Conservation (phyloP, 352 stramenopile genomes). For the Globisporangium polare region DNA sequence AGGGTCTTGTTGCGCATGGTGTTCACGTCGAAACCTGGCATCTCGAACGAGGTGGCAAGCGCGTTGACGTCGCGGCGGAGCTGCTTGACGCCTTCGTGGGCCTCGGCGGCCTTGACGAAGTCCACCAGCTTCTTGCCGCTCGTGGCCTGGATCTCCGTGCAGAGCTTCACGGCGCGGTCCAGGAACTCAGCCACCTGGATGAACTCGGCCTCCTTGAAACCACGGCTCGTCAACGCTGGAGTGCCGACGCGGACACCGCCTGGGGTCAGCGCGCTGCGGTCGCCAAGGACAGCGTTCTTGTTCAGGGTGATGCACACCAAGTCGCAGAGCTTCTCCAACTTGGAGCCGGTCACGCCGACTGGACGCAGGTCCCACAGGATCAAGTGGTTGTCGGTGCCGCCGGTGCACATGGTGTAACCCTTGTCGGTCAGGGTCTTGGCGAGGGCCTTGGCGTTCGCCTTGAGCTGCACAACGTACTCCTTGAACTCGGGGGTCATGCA, state of each 20-base stretch:
- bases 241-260: constrained; percentile 96
- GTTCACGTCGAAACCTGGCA: constrained; percentile 93
- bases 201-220: constrained; percentile 97
- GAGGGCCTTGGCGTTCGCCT: constrained; percentile 95
- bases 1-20: constrained; percentile 89
- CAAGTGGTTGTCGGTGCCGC: constrained; percentile 99
- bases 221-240: constrained; percentile 95
- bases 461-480: constrained; percentile 92
- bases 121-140: constrained; percentile 92
- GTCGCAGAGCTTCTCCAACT: constrained; percentile 99
- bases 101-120: constrained; percentile 87
- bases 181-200: constrained; percentile 95
- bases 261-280: constrained; percentile 93
- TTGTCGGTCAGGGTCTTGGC: constrained; percentile 87
- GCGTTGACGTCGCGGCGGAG: constrained; percentile 90
- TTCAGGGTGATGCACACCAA: constrained; percentile 98
- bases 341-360: constrained; percentile 94
- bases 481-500: constrained; percentile 96
- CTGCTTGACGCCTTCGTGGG: constrained; percentile 85
- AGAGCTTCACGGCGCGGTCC: constrained; percentile 93
- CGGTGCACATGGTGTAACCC: constrained; percentile 96
- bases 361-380: constrained; percentile 98
- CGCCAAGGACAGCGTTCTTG: constrained; percentile 98
- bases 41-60: constrained; percentile 94
- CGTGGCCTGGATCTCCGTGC: constrained; percentile 90